Evolutionary conservation across 306 rosid genomes (phyloP), one percentile per base, ranked within the genome.

Genomic region (Cicer chorassanicum): DNA sequence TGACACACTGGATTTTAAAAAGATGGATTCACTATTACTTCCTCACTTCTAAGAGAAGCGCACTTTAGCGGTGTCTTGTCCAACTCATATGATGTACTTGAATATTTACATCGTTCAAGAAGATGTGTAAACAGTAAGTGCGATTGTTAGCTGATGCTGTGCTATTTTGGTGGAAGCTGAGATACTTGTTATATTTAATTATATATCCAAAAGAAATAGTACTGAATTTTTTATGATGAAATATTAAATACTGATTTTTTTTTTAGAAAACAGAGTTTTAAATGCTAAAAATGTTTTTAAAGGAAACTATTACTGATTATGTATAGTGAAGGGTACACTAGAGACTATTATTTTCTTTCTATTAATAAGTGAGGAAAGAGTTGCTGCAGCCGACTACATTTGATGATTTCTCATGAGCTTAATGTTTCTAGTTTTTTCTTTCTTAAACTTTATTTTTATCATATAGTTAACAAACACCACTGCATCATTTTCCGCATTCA

Each of bases 251-350:
- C 36, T 8, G 60, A 10, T 4, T 16, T 6, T 12, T 63, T 66
- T 21, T 41, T 4, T 19, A 4, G 62, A 21, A 4, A 55, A 18
- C 2, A 0, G 55, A 10, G 5, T 21, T 56, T 56, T 19, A 9
- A 66, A 10, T 24, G n/a, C 8, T 56, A 59, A 67, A 67, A 43
- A 10, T 44, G 68, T 7, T 43, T 19, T 21, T 4, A 11, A 66
- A 74, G 71, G 48, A 36, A 39, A 63, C 15, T 10, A 46, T 50
- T 74, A 10, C 60, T 63, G 41, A 39, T 36, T 74, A 74, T 15
- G 9, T 43, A 53, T 76, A 36, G 21, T 18, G 42, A 49, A 48
- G 63, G 67, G 19, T 72, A 6, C 65, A 39, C 29, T 40, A 29
- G 38, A 29, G 36, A 11, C 2, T 14, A 21, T 14, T 44, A 34